A percentile compares a stretch with the other conserved stretches of the same genome.
Conservation (phyloP, 2,329 filamentous ascomycete genomes). For the Colletotrichum tofieldiae region DNA sequence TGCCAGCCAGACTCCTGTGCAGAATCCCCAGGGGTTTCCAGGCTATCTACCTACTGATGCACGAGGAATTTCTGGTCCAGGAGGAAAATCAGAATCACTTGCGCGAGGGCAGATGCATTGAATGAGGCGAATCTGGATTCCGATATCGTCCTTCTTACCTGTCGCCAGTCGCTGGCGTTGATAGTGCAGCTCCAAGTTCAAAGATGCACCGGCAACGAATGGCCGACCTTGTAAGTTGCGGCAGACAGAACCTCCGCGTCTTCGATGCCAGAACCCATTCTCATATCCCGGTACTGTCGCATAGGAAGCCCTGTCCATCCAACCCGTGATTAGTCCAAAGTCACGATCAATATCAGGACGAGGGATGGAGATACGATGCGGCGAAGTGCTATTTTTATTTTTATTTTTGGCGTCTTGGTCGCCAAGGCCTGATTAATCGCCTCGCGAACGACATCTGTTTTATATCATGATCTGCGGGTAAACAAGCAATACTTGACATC, state of each 20-base stretch:
- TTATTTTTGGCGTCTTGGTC: not conserved
- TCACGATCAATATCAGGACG: not conserved
- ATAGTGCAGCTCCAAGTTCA: too few species aligned
- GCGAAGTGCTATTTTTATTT: slow-evolving; percentile 1
- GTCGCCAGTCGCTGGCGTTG: not conserved
- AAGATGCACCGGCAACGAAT: not conserved
- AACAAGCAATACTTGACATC: slow-evolving; percentile 30
- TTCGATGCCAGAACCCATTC: not conserved
- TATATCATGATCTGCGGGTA: slow-evolving; percentile 27
- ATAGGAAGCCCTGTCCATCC: not conserved
- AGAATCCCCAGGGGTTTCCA: slow-evolving; percentile 51
- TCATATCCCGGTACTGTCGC: not conserved
- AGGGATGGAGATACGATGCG: slow-evolving; percentile 12
- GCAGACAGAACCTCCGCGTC: not conserved
- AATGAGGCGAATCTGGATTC: not conserved
- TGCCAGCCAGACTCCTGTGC: slow-evolving; percentile 50
- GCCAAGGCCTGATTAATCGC: not conserved
- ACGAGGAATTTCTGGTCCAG: slow-evolving; percentile 48
- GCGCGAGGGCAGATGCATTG: slow-evolving; percentile 38
- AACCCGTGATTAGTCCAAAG: not conserved
- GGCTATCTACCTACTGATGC: slow-evolving; percentile 54
- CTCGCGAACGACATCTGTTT: slow-evolving; percentile 22
- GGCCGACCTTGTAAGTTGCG: not conserved
- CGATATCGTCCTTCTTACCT: not conserved
- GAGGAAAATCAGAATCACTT: slow-evolving; percentile 35